Conservation (phyloP, 2,329 filamentous ascomycete species). For the Orbilia brochopaga region DNA sequence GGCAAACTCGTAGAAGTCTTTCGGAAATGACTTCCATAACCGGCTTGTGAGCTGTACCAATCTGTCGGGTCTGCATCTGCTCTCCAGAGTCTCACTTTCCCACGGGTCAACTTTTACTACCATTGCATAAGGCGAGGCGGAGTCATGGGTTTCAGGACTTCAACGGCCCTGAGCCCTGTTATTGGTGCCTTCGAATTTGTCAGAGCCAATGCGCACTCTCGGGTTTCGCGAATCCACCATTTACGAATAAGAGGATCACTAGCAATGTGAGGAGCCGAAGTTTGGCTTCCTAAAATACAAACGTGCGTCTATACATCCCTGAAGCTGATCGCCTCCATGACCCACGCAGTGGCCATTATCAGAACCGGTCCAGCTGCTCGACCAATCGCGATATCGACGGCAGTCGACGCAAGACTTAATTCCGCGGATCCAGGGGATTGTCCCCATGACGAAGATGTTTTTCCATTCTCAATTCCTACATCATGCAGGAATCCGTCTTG, state of each 20-base stretch:
- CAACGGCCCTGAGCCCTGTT: neutral
- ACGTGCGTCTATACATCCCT: neutral
- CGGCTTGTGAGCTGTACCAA: conserved; percentile 25
- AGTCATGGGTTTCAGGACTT: conserved; percentile 1
- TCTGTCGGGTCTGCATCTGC: conserved; percentile 16
- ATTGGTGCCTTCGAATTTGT: neutral
- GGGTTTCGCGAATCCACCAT: conserved; percentile 14
- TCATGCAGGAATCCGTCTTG: conserved; percentile 33
- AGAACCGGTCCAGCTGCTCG: conserved; percentile 14
- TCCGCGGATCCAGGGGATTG: conserved; percentile 28
- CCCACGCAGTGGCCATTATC: conserved; percentile 4
- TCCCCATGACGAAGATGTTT: conserved; percentile 1
- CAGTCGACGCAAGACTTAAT: conserved; percentile 20
- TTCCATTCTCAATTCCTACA: neutral
- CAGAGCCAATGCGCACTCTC: conserved; percentile 16
- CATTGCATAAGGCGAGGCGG: neutral
- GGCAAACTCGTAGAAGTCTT: conserved; percentile 35
- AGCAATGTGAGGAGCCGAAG: conserved; percentile 21
- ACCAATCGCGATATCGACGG: neutral
- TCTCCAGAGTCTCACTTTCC: neutral
- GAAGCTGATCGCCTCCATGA: neutral
- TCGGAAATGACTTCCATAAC: conserved; percentile 51
- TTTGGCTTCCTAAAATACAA: conserved; percentile 1
- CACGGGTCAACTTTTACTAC: neutral
- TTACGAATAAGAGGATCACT: conserved; percentile 14